phyloP scores from a whole-genome alignment of 1,284 basidiomycete species.

The Paramarasmius palmivorus region DNA sequence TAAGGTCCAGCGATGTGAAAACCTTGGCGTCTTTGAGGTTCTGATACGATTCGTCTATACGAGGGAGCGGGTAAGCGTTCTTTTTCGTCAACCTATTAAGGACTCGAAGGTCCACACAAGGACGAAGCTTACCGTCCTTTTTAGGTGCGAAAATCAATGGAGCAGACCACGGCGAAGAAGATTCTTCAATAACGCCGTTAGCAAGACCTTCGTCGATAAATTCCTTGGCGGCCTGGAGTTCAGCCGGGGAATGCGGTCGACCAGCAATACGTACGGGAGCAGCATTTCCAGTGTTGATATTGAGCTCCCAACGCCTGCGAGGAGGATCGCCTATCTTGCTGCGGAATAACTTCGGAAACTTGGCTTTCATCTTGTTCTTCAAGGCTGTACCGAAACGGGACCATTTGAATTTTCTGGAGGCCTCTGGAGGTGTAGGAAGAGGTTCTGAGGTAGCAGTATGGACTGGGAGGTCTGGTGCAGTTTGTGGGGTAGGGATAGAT shows the following conservation, averaged over 20 bases:
- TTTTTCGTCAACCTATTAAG: background rate
- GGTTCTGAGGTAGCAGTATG: background rate
- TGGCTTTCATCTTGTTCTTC: background rate
- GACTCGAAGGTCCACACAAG: conserved; percentile 5
- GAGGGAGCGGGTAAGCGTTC: conserved; percentile 9
- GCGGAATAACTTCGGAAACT: conserved; percentile 1
- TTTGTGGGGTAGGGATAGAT: background rate
- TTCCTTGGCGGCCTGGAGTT: conserved; percentile 2
- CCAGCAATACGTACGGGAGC: conserved; percentile 1
- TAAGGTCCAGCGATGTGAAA: conserved; percentile 10
- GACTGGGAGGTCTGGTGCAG: background rate
- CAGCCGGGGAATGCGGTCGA: conserved; percentile 5
- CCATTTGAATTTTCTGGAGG: background rate
- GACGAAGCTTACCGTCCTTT: conserved; percentile 1
- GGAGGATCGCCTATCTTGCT: conserved; percentile 9
- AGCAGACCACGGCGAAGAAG: conserved; percentile 5
- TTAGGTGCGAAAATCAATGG: conserved; percentile 1
- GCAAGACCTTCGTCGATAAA: conserved; percentile 2
- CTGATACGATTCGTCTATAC: conserved; percentile 10
- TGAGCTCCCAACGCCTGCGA: background rate
- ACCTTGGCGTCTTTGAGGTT: background rate
- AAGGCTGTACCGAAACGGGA: background rate
- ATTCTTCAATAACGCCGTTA: conserved; percentile 2
- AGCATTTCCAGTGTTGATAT: conserved; percentile 9
- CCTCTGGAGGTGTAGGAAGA: background rate